Evolutionary conservation across 345 rosid genomes (phyloP).

Genomic region (Turritis glabra): DNA sequence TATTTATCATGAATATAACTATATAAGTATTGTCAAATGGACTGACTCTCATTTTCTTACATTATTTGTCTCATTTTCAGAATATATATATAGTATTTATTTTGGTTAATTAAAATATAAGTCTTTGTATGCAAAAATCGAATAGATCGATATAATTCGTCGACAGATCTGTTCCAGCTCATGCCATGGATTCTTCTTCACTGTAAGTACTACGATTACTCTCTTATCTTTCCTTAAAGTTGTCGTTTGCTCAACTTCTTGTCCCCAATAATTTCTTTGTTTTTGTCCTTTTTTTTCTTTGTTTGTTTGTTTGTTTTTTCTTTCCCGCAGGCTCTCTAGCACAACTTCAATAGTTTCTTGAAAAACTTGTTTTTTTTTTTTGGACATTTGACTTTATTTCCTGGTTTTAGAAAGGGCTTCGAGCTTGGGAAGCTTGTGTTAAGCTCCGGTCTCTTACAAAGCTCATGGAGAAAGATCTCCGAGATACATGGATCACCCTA

Average conservation of each 20-base stretch:
- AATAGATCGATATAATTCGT: background rate
- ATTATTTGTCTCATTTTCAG: background rate
- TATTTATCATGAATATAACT: no score
- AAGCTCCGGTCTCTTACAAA: conserved; percentile 47
- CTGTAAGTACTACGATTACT: conserved; percentile 20
- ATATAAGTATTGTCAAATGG: background rate
- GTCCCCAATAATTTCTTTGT: background rate
- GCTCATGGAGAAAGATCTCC: conserved; percentile 46
- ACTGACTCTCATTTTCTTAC: background rate
- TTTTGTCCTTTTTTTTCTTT: background rate
- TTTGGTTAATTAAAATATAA: background rate
- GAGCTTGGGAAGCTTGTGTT: conserved; percentile 52
- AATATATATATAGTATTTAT: no score
- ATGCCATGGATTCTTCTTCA: conserved; percentile 22
- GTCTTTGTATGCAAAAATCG: background rate
- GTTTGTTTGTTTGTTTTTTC: background rate
- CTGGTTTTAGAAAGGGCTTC: conserved; percentile 43
- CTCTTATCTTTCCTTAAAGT: background rate
- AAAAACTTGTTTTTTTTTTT: background rate
- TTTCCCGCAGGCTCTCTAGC: background rate
- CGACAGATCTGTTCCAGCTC: conserved; percentile 6
- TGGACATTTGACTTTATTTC: background rate
- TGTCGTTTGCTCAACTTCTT: background rate
- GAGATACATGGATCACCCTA: conserved; percentile 20
- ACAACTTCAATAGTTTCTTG: background rate